Evolutionary conservation across 148 eudicot species (phyloP).

Genomic region (Diospyros lotus): DNA sequence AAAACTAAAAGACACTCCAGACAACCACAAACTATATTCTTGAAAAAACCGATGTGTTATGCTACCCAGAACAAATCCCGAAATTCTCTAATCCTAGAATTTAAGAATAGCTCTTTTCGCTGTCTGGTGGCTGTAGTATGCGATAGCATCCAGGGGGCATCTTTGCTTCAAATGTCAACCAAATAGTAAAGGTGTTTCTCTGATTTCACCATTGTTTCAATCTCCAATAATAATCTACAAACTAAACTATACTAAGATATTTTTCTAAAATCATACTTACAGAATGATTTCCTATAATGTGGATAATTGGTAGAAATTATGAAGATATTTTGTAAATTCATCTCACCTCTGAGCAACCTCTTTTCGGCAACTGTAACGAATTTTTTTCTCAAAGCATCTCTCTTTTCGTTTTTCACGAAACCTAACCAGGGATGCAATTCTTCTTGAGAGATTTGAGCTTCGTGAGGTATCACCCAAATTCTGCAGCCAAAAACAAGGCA

Average conservation of each 20-base stretch:
- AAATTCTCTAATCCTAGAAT: not conserved
- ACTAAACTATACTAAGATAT: too few species aligned
- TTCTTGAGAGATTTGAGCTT: conserved; percentile 28
- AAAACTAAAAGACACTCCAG: not conserved
- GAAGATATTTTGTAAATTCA: conserved; percentile 7
- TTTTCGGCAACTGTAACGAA: conserved; percentile 48
- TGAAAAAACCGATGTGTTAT: not conserved
- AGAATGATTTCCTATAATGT: not conserved
- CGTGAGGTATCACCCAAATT: conserved; percentile 22
- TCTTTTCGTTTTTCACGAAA: conserved; percentile 55
- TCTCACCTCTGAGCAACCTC: conserved; percentile 55
- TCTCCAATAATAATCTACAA: not conserved
- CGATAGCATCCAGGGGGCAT: not conserved
- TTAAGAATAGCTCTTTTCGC: not conserved
- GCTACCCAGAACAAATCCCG: not conserved
- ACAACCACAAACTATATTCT: not conserved
- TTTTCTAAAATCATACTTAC: not conserved
- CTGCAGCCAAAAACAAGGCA: conserved; percentile 20
- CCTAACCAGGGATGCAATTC: conserved; percentile 44
- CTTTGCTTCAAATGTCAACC: not conserved
- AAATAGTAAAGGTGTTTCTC: not conserved
- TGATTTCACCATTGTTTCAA: not conserved
- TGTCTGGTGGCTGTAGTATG: not conserved
- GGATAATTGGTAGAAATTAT: not conserved
- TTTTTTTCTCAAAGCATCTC: conserved; percentile 53